Conservation (phyloP, 2,329 filamentous ascomycete genomes). For the Aspergillus sp. region DNA sequence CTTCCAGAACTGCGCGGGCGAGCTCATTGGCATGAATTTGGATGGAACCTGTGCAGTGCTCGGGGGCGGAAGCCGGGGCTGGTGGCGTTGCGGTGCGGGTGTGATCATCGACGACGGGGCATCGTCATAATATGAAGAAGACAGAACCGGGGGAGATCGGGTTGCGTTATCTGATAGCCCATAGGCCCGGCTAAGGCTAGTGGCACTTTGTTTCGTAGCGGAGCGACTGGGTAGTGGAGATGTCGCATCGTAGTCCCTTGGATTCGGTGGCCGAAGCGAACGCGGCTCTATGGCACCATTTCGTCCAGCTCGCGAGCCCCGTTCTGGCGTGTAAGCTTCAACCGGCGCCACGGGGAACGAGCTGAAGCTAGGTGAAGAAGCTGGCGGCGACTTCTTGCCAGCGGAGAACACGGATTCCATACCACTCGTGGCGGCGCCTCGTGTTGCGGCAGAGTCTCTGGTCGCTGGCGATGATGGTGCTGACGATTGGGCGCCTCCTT, state of each 20-base stretch:
- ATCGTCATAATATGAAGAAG: slow-evolving; percentile 51
- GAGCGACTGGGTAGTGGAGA: slow-evolving; percentile 41
- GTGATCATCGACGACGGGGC: slow-evolving; percentile 49
- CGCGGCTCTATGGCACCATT: slow-evolving; percentile 28
- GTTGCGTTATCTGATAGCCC: slow-evolving; percentile 42
- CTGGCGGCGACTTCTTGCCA: slow-evolving; percentile 38
- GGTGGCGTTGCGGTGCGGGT: slow-evolving; percentile 49
- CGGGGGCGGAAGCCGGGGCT: slow-evolving; percentile 49
- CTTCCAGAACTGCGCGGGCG: slow-evolving; percentile 53
- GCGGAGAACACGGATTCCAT: slow-evolving; percentile 43
- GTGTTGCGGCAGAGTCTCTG: slow-evolving; percentile 40
- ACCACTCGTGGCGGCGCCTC: slow-evolving; percentile 32
- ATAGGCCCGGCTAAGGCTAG: slow-evolving; percentile 35
- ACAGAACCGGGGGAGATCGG: slow-evolving; percentile 48
- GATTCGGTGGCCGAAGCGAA: slow-evolving; percentile 32
- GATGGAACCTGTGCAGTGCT: slow-evolving; percentile 51
- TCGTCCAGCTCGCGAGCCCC: slow-evolving; percentile 40
- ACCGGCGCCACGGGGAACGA: slow-evolving; percentile 44
- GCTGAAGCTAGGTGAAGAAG: slow-evolving; percentile 42
- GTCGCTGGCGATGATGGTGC: slow-evolving; percentile 48
- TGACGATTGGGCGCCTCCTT: slow-evolving; percentile 45
- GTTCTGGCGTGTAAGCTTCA: slow-evolving; percentile 50
- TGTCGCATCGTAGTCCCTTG: slow-evolving; percentile 42
- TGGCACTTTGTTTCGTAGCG: slow-evolving; percentile 27
- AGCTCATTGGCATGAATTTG: slow-evolving; percentile 54